phyloP scores from a whole-genome alignment of 2,329 filamentous ascomycete species.

The Pyrenophora seminiperda region DNA sequence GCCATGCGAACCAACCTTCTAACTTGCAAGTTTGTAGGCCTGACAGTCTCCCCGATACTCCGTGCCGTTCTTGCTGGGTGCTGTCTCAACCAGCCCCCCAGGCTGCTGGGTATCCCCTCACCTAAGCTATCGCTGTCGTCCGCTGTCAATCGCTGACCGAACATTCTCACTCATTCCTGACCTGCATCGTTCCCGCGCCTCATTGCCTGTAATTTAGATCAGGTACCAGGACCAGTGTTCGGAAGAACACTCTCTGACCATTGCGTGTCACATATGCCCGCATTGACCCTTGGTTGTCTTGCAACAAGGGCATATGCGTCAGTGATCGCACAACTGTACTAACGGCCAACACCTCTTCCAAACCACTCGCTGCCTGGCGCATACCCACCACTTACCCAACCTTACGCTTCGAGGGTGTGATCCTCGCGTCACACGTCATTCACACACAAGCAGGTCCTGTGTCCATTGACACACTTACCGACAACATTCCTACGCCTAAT shows the following conservation, averaged over 20 bases:
- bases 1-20: slow-evolving; percentile 39
- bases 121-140: slow-evolving; percentile 37
- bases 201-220: slow-evolving; percentile 11
- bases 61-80: slow-evolving; percentile 9
- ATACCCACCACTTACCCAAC: neutral
- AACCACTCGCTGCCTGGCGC: slow-evolving; percentile 9
- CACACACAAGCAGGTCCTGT: slow-evolving; percentile 27
- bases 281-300: slow-evolving; percentile 21
- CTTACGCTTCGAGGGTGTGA: neutral
- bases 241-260: slow-evolving; percentile 9
- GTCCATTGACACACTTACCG: slow-evolving; percentile 42
- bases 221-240: slow-evolving; percentile 16
- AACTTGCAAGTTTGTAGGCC: slow-evolving; percentile 31
- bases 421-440: slow-evolving; percentile 1
- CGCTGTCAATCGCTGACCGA: slow-evolving; percentile 17
- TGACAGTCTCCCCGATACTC: slow-evolving; percentile 34
- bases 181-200: slow-evolving; percentile 17
- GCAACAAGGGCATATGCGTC: slow-evolving; percentile 14
- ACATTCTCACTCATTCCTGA: slow-evolving; percentile 22
- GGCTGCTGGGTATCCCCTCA: slow-evolving; percentile 17
- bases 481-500: slow-evolving; percentile 36
- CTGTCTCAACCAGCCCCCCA: slow-evolving; percentile 24
- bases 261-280: slow-evolving; percentile 17
- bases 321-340: slow-evolving; percentile 18
- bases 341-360: slow-evolving; percentile 2